Percentiles rank a stretch among this genome's conserved stretches.
Evolutionary conservation across 2,329 filamentous ascomycete species (phyloP).

Genomic region (Aureobasidium sp.): DNA sequence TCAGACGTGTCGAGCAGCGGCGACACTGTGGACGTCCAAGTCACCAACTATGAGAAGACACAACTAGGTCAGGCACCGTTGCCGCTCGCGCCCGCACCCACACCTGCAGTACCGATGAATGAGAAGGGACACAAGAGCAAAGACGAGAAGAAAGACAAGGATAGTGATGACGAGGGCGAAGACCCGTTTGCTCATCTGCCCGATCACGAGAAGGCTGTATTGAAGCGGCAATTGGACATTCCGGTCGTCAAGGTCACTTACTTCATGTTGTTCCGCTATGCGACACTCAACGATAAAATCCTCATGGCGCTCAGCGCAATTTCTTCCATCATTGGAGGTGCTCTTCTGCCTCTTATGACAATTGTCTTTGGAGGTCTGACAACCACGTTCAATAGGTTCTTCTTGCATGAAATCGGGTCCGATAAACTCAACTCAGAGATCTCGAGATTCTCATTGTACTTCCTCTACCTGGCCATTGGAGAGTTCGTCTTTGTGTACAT

Average conservation of each 20-base stretch:
- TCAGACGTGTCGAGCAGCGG: neutral
- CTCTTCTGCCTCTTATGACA: slow-evolving; percentile 33
- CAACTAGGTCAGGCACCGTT: slow-evolving; percentile 25
- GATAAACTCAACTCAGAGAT: slow-evolving; percentile 55
- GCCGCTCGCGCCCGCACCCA: slow-evolving; percentile 23
- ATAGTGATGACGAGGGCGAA: slow-evolving; percentile 18
- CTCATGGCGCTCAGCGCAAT: slow-evolving; percentile 36
- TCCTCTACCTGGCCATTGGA: slow-evolving; percentile 75
- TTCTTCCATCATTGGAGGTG: slow-evolving; percentile 30
- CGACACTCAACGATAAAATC: slow-evolving; percentile 33
- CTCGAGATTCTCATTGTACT: slow-evolving; percentile 65
- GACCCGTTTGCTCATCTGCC: slow-evolving; percentile 33
- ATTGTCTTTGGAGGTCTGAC: slow-evolving; percentile 70
- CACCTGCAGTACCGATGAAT: slow-evolving; percentile 23
- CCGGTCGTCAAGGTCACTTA: slow-evolving; percentile 38
- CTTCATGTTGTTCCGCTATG: slow-evolving; percentile 38
- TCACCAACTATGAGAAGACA: slow-evolving; percentile 25
- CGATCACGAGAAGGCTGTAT: slow-evolving; percentile 30
- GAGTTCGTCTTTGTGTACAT: slow-evolving; percentile 75
- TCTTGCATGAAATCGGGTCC: slow-evolving; percentile 43
- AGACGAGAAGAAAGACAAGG: slow-evolving; percentile 14
- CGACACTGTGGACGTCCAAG: neutral
- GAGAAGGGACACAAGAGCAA: slow-evolving; percentile 20
- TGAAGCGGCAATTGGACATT: slow-evolving; percentile 35
- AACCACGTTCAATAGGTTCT: slow-evolving; percentile 61